Evolutionary conservation across 2,329 filamentous ascomycete genomes (phyloP).

Genomic region (Claviceps fusiformis): DNA sequence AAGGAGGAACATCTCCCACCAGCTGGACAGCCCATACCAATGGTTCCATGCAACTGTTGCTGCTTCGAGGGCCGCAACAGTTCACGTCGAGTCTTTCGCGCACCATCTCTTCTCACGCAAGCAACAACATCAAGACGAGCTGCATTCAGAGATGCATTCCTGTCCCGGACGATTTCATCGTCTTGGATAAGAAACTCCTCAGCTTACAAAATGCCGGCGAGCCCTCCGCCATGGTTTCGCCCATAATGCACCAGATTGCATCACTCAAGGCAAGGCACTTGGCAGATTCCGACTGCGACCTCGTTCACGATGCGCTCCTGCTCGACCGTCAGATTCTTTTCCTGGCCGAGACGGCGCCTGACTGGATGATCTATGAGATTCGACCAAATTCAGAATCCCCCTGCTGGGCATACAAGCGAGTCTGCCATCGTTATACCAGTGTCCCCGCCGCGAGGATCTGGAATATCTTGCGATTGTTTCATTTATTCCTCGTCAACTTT

Average conservation of each 20-base stretch:
- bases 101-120: slow-evolving; percentile 13
- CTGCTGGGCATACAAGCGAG: slow-evolving; percentile 7
- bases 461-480: not conserved
- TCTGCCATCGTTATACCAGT: slow-evolving; percentile 10
- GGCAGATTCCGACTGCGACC: not conserved
- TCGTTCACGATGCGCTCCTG: slow-evolving; percentile 9
- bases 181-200: slow-evolving; percentile 6
- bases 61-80: slow-evolving; percentile 12
- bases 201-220: slow-evolving; percentile 2
- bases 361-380: slow-evolving; percentile 3
- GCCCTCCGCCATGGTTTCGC: not conserved
- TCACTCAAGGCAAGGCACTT: slow-evolving; percentile 7
- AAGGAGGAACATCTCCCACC: slow-evolving; percentile 10
- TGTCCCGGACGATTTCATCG: slow-evolving; percentile 11
- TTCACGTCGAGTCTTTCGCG: slow-evolving; percentile 10
- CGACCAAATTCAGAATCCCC: slow-evolving; percentile 1
- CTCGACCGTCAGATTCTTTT: slow-evolving; percentile 9
- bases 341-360: not conserved
- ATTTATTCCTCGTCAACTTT: not conserved
- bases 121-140: slow-evolving; percentile 15
- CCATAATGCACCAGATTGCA: not conserved
- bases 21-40: slow-evolving; percentile 15
- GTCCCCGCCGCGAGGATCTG: slow-evolving; percentile 5
- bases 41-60: slow-evolving; percentile 14
- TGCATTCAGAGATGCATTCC: slow-evolving; percentile 12